phyloP scores from a whole-genome alignment of 2,329 filamentous ascomycete species.

The Phaeomoniella chlamydospora region DNA sequence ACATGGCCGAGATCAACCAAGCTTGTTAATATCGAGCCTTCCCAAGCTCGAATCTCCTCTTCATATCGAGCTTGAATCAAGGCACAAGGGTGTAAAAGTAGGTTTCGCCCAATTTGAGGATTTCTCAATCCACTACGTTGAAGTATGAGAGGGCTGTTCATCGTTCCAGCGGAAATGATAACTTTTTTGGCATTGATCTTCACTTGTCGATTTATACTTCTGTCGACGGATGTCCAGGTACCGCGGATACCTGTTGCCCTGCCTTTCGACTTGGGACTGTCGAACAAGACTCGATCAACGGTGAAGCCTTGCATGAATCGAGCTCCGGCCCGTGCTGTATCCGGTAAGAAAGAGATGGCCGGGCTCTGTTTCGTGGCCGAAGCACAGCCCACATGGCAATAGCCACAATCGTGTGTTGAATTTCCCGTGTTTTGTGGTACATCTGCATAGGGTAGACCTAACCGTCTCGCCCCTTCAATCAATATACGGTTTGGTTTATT shows the following conservation, averaged over 20 bases:
- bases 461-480: constrained; percentile 58
- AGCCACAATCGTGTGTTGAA: constrained; percentile 58
- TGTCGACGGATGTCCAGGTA: constrained; percentile 59
- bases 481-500: constrained; percentile 58
- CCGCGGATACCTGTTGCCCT: constrained; percentile 59
- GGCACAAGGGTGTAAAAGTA: constrained; percentile 66
- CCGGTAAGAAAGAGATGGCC: constrained; percentile 60
- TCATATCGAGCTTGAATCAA: constrained; percentile 48
- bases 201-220: constrained; percentile 44
- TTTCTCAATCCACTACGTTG: constrained; percentile 69
- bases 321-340: constrained; percentile 63
- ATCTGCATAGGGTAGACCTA: constrained; percentile 55
- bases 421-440: constrained; percentile 72
- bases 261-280: constrained; percentile 30
- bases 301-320: constrained; percentile 73
- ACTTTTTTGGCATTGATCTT: constrained; percentile 67
- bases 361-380: constrained; percentile 67
- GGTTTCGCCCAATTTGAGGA: constrained; percentile 64
- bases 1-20: constrained; percentile 68
- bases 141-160: constrained; percentile 65
- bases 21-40: constrained; percentile 66
- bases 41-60: constrained; percentile 56
- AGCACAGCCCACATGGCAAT: constrained; percentile 45
- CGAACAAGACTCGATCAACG: constrained; percentile 57
- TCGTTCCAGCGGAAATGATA: constrained; percentile 59